Percentiles rank a stretch among this genome's conserved stretches.
Conservation (phyloP, 1,284 basidiomycete species). For the Grifola frondosa region DNA sequence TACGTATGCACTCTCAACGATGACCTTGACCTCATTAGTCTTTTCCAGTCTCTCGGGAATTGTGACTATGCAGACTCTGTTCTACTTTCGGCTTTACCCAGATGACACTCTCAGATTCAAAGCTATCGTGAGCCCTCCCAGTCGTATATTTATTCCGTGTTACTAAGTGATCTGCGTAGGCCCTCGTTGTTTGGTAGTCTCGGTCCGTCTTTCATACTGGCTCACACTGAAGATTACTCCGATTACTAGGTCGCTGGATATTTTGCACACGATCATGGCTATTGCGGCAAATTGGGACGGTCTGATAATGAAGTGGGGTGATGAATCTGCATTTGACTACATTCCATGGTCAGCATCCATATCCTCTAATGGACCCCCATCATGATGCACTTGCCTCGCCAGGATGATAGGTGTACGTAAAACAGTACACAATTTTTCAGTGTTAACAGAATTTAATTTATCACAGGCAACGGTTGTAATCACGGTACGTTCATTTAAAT, state of each 20-base stretch:
- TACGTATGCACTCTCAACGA: no score
- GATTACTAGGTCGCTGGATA: conserved; percentile 10
- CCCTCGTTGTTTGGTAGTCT: conserved; percentile 13
- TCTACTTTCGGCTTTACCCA: conserved; percentile 16
- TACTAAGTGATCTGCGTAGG: background rate
- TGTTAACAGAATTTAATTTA: background rate
- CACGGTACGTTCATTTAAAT: conserved; percentile 6
- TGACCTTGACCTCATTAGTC: no score
- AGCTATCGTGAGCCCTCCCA: conserved; percentile 4
- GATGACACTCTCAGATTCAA: conserved; percentile 7
- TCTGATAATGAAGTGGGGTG: conserved; percentile 12
- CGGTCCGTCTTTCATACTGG: background rate
- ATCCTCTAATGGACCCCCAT: background rate
- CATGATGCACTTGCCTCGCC: background rate
- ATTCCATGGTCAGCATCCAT: conserved; percentile 12
- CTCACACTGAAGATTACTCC: no score
- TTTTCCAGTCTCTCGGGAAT: conserved; percentile 18
- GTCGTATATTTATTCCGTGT: background rate
- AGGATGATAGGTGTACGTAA: conserved; percentile 17
- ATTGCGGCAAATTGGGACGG: conserved; percentile 16
- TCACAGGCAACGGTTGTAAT: conserved; percentile 9
- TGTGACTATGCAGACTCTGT: conserved; percentile 17
- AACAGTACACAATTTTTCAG: no score
- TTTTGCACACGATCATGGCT: conserved; percentile 12
- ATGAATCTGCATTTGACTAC: conserved; percentile 6